Evolutionary conservation across 2,329 filamentous ascomycete species (phyloP), one percentile per base, ranked within the genome.

Genomic region (Rutstroemia sp.): DNA sequence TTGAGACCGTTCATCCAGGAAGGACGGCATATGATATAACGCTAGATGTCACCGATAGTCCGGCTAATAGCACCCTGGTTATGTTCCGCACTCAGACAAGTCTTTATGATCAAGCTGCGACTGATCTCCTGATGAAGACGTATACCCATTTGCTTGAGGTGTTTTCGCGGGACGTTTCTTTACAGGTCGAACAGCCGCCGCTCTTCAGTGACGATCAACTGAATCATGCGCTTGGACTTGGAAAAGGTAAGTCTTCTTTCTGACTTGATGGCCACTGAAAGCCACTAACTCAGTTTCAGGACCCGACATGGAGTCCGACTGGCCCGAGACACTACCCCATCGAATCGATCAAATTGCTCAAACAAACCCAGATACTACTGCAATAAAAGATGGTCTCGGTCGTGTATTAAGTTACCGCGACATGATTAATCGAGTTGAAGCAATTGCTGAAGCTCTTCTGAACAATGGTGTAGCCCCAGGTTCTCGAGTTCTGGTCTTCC

Each of bases 21-120:
- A 44, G 54, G 8, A 69, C 59, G 21, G 45, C 45, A 10, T 55
- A 55, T 25, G 53, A 55, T 34, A 18, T 55, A 14, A 19, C 39
- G 4, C 18, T 55, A 18, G 53, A 55, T 37, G 37, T 55, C 7
- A 41, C 25, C 14, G 53, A 55, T 23, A 48, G 19, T 30, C 4
- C 21, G 6, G 19, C 23, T 16, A 37, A n/a, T n/a, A 37, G 27
- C 16, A 37, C 49, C 1, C 37, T 51, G 16, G 5, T 51, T 21
- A 39, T 51, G 34, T 23, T 51, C 49, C n/a, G 16, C 10, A 37
- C n/a, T 14, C 49, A 23, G 7, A 30, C 19, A 39, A n/a, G 27
- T 14, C 34, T 51, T 23, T 51, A 51, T 12, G 49, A 51, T 41
- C 16, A 14, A 7, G 10, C 23, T 18, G 49, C 34, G n/a, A 23